These are phyloP conservation scores for Aspergillus brasiliensis DNA, from an alignment of 2,329 filamentous ascomycete species.

Conservation along the genomic window DNA sequence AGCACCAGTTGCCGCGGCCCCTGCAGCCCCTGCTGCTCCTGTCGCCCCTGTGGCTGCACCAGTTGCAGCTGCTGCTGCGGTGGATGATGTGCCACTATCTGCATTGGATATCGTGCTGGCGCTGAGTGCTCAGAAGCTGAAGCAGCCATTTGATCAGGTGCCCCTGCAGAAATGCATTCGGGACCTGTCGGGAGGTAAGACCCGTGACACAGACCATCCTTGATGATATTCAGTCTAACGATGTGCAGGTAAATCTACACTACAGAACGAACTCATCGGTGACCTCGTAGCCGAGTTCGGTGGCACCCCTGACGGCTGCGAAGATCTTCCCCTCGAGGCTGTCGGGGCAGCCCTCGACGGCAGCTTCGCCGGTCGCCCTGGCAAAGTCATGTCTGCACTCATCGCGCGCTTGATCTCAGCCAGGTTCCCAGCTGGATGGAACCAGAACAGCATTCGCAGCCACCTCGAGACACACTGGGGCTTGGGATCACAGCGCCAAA, in stretches of 20 bases:
- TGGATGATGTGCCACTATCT: background rate
- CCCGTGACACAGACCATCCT: too few species aligned
- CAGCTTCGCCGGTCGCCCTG: background rate
- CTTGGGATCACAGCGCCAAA: background rate
- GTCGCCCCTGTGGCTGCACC: background rate
- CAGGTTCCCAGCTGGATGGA: slow-evolving; percentile 3
- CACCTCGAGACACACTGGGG: slow-evolving; percentile 2
- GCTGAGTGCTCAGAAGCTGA: slow-evolving; percentile 6
- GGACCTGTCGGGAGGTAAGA: slow-evolving; percentile 5
- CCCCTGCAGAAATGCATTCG: background rate
- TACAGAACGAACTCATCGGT: slow-evolving; percentile 9
- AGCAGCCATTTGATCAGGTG: slow-evolving; percentile 2
- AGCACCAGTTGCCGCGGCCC: background rate
- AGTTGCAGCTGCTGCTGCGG: background rate
- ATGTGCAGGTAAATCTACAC: background rate
- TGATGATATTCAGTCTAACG: background rate
- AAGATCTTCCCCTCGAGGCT: slow-evolving; percentile 3
- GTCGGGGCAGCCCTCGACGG: background rate
- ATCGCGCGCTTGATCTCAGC: background rate
- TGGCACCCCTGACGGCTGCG: slow-evolving; percentile 1
- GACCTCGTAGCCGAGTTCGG: slow-evolving; percentile 5
- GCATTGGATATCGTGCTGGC: slow-evolving; percentile 2
- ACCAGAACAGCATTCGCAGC: background rate
- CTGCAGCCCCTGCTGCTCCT: background rate
- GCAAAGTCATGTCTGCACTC: background rate